Conservation (phyloP, 148 eudicot genomes). For the Talinum fruticosum region DNA sequence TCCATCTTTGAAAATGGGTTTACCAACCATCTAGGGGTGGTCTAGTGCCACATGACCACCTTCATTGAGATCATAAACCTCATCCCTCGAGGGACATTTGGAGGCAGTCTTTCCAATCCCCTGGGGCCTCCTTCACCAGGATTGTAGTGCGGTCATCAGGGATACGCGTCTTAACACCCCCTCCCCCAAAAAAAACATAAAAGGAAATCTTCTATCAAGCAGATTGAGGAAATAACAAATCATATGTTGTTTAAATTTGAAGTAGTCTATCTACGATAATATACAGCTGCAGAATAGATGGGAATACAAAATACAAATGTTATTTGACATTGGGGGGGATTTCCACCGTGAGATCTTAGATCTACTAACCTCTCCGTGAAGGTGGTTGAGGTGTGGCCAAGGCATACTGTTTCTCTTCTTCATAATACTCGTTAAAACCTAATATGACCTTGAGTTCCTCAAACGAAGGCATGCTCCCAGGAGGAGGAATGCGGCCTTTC, state of each 20-base stretch:
- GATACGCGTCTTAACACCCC: no score
- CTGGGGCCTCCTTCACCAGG: no score
- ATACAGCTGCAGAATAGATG: not conserved
- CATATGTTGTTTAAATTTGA: not conserved
- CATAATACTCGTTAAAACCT: slow-evolving; percentile 83
- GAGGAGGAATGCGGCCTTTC: slow-evolving; percentile 79
- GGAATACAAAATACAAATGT: not conserved
- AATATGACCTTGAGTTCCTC: slow-evolving; percentile 84
- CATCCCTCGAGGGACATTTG: no score
- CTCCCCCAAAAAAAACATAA: not conserved
- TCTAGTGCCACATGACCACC: not conserved
- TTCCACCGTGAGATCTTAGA: not conserved
- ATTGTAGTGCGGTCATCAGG: no score
- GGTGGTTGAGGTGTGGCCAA: slow-evolving; percentile 31
- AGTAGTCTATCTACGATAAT: not conserved
- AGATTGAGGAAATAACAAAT: not conserved
- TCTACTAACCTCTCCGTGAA: slow-evolving; percentile 48
- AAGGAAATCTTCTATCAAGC: not conserved
- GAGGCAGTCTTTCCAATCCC: no score
- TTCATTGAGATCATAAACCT: not conserved
- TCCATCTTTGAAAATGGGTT: no score
- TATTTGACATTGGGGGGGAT: not conserved
- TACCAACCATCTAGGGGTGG: no score
- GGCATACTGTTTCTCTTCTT: slow-evolving; percentile 79
- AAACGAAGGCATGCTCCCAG: slow-evolving; percentile 92